Base-by-base conservation (phyloP, 371 early-diverging fungal species). In the Basidiobolus meristosporus region DNA sequence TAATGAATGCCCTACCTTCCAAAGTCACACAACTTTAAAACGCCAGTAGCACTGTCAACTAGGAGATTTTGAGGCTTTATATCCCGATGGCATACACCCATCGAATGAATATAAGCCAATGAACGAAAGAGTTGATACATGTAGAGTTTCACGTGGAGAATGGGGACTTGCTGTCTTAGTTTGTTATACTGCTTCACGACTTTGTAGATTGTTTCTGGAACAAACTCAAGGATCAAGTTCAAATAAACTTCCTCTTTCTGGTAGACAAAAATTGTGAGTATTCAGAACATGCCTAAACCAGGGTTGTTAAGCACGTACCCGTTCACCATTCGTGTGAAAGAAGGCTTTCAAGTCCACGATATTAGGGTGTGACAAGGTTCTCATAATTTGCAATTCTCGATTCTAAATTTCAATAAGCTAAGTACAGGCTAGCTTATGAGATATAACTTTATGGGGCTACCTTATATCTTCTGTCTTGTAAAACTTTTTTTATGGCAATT, bases 21-120 rank as follows among this genome's bases (percentile, higher is more conserved):
- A 72, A 99, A 93, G 63, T 99, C 99, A 60, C 98, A 96, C 45
- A 99, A 71, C 64, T 98, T 98, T 46, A 95, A 68, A 21, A 90
- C 69, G 36, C 90, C 92, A 16, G 70, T 73, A 15, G 56, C 47
- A 37, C 88, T 86, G 64, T 98, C 84, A 36, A 98, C 70, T 32
- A 98, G 70, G 54, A 98, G 63, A 56, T 98, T 98, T 54, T 97
- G 98, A 33, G 98, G 99, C 62, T 98, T 98, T 59, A 98, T 92
- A 60, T 98, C 99, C 37, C 99, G 71, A 44, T 76, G 77, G 45
- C 72, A 76, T 41, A 83, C 91, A 26, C 98, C 98, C 31, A 82
- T 67, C 12, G 90, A 68, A 62, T 99, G 99, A 42, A 89, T 87
- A 55, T 95, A 95, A 35, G 89, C 84, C 31, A 99, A 63, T 31